These are phyloP conservation scores for Colletotrichum tropicicola DNA, from an alignment of 2,329 filamentous ascomycete species.

Conservation along the genomic window DNA sequence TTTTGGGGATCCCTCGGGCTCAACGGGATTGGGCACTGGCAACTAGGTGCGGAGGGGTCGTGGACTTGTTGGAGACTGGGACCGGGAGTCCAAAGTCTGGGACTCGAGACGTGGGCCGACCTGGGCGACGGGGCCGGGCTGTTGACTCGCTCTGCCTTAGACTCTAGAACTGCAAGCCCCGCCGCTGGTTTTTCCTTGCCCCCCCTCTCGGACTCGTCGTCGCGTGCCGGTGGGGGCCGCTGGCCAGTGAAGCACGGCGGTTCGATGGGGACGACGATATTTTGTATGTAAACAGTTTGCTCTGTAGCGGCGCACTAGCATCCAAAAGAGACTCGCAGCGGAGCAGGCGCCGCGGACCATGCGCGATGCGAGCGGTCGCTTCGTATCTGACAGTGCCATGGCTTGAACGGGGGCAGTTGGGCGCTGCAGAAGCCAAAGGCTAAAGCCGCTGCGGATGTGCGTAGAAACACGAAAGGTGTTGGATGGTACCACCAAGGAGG, in stretches of 20 bases:
- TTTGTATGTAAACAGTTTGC: slow-evolving; percentile 20
- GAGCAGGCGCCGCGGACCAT: slow-evolving; percentile 5
- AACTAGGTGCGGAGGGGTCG: too few species aligned
- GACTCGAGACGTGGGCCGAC: slow-evolving; percentile 14
- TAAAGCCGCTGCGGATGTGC: too few species aligned
- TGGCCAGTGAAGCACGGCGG: not conserved
- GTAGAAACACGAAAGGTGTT: not conserved
- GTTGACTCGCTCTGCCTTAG: slow-evolving; percentile 30
- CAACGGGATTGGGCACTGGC: slow-evolving; percentile 9
- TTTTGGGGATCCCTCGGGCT: not conserved
- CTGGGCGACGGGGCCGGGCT: slow-evolving; percentile 17
- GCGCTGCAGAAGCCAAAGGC: not conserved
- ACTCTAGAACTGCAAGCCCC: not conserved
- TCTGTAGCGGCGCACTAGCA: slow-evolving; percentile 16
- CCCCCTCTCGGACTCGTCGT: slow-evolving; percentile 2
- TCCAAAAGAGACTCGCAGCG: slow-evolving; percentile 16
- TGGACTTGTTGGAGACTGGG: not conserved
- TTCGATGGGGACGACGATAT: slow-evolving; percentile 23
- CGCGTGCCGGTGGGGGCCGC: slow-evolving; percentile 25
- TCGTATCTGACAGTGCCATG: not conserved
- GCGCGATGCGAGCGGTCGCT: not conserved
- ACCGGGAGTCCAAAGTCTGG: not conserved
- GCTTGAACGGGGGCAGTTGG: not conserved
- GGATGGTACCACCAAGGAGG: not conserved
- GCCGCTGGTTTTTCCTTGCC: not conserved